Evolutionary conservation across 768 basidiomycete genomes (phyloP).

Genomic region (Jaapia argillacea): DNA sequence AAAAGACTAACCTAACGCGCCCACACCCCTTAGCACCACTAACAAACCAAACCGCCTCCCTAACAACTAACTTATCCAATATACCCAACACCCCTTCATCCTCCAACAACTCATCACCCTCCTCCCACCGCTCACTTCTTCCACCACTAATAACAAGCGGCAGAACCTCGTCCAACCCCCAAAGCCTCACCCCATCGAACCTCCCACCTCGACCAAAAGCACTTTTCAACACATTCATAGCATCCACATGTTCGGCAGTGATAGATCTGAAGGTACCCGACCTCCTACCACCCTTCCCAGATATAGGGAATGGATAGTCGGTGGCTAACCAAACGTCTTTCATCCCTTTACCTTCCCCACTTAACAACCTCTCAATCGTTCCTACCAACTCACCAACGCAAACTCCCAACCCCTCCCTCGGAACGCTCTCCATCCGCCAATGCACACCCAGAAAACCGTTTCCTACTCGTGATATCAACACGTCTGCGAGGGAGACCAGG

Average conservation of each 20-base stretch:
- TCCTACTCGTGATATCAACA: too few relatives aligned
- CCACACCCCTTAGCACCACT: constrained; percentile 38
- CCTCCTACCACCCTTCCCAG: constrained; percentile 13
- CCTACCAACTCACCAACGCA: constrained; percentile 41
- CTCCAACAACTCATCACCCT: constrained; percentile 21
- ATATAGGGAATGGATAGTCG: constrained; percentile 33
- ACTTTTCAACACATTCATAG: constrained; percentile 29
- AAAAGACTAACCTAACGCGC: constrained; percentile 30
- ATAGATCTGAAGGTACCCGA: constrained; percentile 39
- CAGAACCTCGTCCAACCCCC: constrained; percentile 36
- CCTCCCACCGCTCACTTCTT: constrained; percentile 19
- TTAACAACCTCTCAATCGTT: too few relatives aligned
- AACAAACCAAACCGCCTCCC: constrained; percentile 37
- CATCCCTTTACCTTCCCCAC: too few relatives aligned
- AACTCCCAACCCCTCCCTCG: constrained; percentile 27
- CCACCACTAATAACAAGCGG: too few relatives aligned
- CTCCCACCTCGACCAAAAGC: constrained; percentile 34
- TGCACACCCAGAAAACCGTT: constrained; percentile 44
- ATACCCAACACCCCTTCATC: constrained; percentile 46
- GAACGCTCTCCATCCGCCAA: constrained; percentile 48
- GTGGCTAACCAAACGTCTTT: constrained; percentile 45
- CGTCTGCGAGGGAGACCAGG: too few relatives aligned
- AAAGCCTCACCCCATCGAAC: constrained; percentile 24
- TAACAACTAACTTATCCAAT: constrained; percentile 46
- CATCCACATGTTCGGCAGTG: constrained; percentile 32